A percentile compares a stretch with the other conserved stretches of the same genome.
These are phyloP conservation scores for Candida insectorum DNA, from an alignment of 805 yeast genomes.

Conservation along the genomic window DNA sequence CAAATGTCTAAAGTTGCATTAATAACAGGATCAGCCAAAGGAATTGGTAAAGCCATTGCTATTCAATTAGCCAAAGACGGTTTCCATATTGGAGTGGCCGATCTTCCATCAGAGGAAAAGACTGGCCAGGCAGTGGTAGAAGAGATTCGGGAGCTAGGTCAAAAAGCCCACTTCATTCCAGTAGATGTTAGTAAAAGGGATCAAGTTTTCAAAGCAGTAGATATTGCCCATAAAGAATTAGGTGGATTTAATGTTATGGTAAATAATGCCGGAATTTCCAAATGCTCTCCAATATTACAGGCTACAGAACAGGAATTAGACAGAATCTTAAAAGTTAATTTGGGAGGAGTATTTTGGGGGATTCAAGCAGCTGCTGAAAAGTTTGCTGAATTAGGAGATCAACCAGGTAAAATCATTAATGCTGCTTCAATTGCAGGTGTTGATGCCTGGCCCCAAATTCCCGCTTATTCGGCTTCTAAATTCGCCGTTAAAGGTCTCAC, in stretches of 20 bases:
- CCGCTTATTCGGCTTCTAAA: too few relatives aligned
- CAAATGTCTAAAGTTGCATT: too few relatives aligned
- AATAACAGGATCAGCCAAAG: too few relatives aligned
- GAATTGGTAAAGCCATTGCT: too few relatives aligned
- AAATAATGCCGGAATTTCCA: background rate
- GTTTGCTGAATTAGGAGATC: constrained; percentile 5
- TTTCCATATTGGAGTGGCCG: too few relatives aligned
- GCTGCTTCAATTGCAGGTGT: background rate
- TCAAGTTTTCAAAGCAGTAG: background rate
- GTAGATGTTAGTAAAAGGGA: too few relatives aligned
- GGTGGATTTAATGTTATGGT: background rate
- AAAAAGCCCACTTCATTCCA: too few relatives aligned
- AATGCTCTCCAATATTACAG: background rate
- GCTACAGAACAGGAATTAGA: background rate
- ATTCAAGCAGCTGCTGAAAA: background rate
- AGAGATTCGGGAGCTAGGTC: too few relatives aligned
- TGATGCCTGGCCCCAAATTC: too few relatives aligned
- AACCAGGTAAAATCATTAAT: background rate
- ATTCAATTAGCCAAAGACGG: too few relatives aligned
- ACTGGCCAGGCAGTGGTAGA: background rate
- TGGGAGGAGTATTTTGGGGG: background rate
- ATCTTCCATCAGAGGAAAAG: background rate
- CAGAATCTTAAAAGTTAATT: background rate
- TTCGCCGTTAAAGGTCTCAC: background rate
- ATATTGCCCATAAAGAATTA: background rate